Base-by-base conservation (phyloP, 768 basidiomycete species). In the Roridomyces roridus region DNA sequence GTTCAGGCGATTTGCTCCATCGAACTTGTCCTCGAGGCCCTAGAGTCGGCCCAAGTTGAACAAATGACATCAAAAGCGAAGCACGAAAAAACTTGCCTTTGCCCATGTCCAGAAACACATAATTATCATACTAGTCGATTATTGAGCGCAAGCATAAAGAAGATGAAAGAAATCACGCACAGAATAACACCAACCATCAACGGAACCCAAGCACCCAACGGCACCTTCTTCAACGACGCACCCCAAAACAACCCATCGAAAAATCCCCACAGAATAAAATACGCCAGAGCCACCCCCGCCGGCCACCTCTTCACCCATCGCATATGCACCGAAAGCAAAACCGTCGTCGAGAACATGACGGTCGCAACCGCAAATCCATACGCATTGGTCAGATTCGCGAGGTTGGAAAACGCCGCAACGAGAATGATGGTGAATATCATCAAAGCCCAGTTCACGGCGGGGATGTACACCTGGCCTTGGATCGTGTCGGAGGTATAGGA, bases 161-260 rank as follows among this genome's bases (percentile, higher is more conserved):
- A 23, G 14, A 51, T 46, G 5, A 31, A 26, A 10, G 26, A 41
- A 6, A 14, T 48, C 5, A 62, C 80, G 59, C 50, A 81, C 79
- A 88, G 67, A 14, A 85, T 64, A 2, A 70, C 20, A 5, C 86
- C 87, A 36, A 88, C 77, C 65, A 79, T 75, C 11, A 89, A 74
- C 2, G 88, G 85, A 9, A 88, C 85, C 85, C 86, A 89, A 2
- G 85, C 88, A 17, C 88, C 87, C 20, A 77, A 70, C 0, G 86
- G 86, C 5, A 88, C 76, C 67, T 88, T 87, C 65, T 77, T 83
- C 55, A 87, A 64, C 0, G 84, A 70, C 0, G 87, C 83, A 23
- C 85, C 87, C 83, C 84, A 88, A 72, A 89, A 89, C 15, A 87
- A 71, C 59, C 85, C 85, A 67, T 89, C 87, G 47, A 89, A 72